Percentiles rank a stretch among this genome's conserved stretches.
Conservation (phyloP, 768 basidiomycete species). For the Clavulina sp. region DNA sequence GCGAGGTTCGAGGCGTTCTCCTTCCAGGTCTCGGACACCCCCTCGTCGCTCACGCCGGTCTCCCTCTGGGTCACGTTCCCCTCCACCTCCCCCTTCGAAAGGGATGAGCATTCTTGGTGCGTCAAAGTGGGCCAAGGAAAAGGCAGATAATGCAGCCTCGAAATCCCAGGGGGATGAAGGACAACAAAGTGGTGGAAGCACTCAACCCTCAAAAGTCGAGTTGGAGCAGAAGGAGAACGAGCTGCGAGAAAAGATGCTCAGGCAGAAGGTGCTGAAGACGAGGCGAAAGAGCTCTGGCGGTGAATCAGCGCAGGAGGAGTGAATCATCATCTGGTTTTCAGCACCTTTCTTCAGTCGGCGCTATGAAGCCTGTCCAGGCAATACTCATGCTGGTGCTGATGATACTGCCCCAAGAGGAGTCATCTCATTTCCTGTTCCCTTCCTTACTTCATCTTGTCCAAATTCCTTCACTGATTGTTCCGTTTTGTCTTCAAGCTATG, state of each 20-base stretch:
- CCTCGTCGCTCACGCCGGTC: slow-evolving; percentile 23
- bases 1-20: slow-evolving; percentile 6
- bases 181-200: background rate
- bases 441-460: too few species aligned
- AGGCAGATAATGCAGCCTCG: background rate
- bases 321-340: too few species aligned
- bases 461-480: too few species aligned
- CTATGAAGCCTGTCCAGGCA: too few species aligned
- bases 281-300: slow-evolving; percentile 17
- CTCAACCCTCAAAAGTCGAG: slow-evolving; percentile 20
- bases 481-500: too few species aligned
- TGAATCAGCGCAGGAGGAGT: too few species aligned
- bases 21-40: slow-evolving; percentile 25
- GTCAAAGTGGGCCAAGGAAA: slow-evolving; percentile 11
- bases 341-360: too few species aligned
- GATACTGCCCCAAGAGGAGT: too few species aligned
- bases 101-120: background rate
- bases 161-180: background rate
- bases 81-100: slow-evolving; percentile 14
- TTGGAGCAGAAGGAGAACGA: slow-evolving; percentile 59
- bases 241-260: slow-evolving; percentile 60
- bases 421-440: too few species aligned
- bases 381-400: too few species aligned
- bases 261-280: slow-evolving; percentile 67
- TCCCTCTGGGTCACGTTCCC: slow-evolving; percentile 21